Conservation (phyloP, 176 grass and related monocot genomes). For the Raddia guianensis region DNA sequence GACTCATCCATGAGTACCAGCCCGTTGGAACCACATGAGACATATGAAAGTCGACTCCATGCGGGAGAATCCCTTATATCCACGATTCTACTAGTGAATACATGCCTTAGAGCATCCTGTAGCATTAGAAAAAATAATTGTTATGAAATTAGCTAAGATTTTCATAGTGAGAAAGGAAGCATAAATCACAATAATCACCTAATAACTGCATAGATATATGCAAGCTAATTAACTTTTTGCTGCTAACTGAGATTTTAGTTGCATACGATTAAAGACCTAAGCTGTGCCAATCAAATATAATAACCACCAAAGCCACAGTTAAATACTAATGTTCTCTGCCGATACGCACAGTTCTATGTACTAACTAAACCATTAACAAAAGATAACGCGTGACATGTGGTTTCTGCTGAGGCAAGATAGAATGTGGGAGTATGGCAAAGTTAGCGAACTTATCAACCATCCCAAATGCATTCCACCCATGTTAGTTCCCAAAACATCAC, state of each 20-base stretch:
- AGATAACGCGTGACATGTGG: neutral
- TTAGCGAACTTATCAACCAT: neutral
- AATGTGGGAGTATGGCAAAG: neutral
- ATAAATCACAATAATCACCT: neutral
- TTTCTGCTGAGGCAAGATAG: neutral
- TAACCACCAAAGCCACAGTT: constrained; percentile 1
- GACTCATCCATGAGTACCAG: constrained; percentile 96
- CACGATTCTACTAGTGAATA: constrained; percentile 86
- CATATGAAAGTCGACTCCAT: constrained; percentile 77
- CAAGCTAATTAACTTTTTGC: constrained; percentile 22
- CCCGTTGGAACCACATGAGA: constrained; percentile 88
- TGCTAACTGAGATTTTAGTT: constrained; percentile 30
- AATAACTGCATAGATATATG: constrained; percentile 18
- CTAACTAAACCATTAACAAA: constrained; percentile 7
- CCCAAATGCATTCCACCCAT: constrained; percentile 3
- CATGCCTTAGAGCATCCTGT: constrained; percentile 97
- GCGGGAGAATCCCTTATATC: constrained; percentile 87
- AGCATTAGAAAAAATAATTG: constrained; percentile 23
- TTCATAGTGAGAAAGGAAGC: constrained; percentile 6
- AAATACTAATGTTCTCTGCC: constrained; percentile 33
- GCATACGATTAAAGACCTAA: constrained; percentile 8
- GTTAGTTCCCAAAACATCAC: constrained; percentile 23
- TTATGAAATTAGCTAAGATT: constrained; percentile 26
- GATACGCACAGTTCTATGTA: constrained; percentile 5
- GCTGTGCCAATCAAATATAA: constrained; percentile 24